A percentile compares a stretch with the other conserved stretches of the same genome.
phyloP scores from a whole-genome alignment of 495 filamentous ascomycete genomes.

The Penicillium coffeae region DNA sequence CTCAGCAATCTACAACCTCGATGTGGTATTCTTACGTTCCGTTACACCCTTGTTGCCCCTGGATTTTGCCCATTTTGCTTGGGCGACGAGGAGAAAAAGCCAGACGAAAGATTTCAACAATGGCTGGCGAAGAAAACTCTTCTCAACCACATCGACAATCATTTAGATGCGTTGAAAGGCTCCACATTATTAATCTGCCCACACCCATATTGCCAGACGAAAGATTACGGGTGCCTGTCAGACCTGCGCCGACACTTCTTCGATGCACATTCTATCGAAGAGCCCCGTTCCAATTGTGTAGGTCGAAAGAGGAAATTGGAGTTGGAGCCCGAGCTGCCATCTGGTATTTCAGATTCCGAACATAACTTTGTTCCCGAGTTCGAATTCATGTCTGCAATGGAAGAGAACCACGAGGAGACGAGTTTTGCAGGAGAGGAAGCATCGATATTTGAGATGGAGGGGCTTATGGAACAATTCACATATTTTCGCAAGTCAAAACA shows the following conservation, averaged over 20 bases:
- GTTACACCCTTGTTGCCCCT: slow-evolving; percentile 12
- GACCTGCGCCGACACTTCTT: slow-evolving; percentile 4
- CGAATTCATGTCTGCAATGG: background rate
- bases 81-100: slow-evolving; percentile 5
- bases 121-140: slow-evolving; percentile 13
- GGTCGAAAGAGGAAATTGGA: slow-evolving; percentile 8
- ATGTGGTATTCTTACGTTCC: slow-evolving; percentile 18
- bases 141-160: slow-evolving; percentile 12
- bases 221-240: background rate
- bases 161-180: background rate
- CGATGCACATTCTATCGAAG: slow-evolving; percentile 7
- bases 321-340: background rate
- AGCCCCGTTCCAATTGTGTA: slow-evolving; percentile 8
- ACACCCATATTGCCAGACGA: slow-evolving; percentile 2
- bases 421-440: background rate
- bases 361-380: background rate
- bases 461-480: too few relatives aligned
- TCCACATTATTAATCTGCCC: background rate
- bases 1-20: slow-evolving; percentile 10
- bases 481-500: too few relatives aligned
- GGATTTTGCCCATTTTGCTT: slow-evolving; percentile 15
- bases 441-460: background rate
- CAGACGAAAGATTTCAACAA: slow-evolving; percentile 13
- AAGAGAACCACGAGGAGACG: background rate
- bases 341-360: too few relatives aligned